phyloP scores from a whole-genome alignment of 805 yeast species.

The Yarrowia keelungensis region DNA sequence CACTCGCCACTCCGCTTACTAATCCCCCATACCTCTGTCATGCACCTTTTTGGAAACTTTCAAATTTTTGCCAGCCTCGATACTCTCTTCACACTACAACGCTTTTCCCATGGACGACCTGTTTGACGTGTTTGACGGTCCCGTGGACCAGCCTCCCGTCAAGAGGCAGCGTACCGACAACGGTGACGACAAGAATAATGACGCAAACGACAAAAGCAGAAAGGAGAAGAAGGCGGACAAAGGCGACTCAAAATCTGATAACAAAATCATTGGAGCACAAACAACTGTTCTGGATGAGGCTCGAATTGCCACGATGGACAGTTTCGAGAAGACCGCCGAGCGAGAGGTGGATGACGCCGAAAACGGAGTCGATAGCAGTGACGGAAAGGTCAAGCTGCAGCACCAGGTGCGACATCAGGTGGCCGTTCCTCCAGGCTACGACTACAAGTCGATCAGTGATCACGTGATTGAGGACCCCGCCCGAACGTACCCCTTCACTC shows the following conservation, averaged over 20 bases:
- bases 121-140: conserved; percentile 38
- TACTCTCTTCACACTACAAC: neutral
- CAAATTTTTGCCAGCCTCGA: neutral
- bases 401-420: conserved; percentile 99
- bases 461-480: conserved; percentile 83
- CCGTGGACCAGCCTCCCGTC: conserved; percentile 33
- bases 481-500: conserved; percentile 85
- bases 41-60: conserved; percentile 2
- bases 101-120: conserved; percentile 30
- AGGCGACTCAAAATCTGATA: neutral
- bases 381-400: conserved; percentile 64
- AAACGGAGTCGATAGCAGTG: conserved; percentile 51
- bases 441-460: conserved; percentile 85
- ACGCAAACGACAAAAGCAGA: neutral
- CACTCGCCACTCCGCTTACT: neutral
- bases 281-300: conserved; percentile 5
- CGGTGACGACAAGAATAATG: neutral
- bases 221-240: neutral
- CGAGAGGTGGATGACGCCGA: conserved; percentile 68
- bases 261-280: conserved; percentile 12
- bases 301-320: conserved; percentile 53
- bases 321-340: conserved; percentile 86
- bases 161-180: conserved; percentile 29
- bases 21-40: neutral
- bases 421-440: conserved; percentile 90